Conservation (phyloP, 2,329 filamentous ascomycete species). For the Parastagonospora nodorum region DNA sequence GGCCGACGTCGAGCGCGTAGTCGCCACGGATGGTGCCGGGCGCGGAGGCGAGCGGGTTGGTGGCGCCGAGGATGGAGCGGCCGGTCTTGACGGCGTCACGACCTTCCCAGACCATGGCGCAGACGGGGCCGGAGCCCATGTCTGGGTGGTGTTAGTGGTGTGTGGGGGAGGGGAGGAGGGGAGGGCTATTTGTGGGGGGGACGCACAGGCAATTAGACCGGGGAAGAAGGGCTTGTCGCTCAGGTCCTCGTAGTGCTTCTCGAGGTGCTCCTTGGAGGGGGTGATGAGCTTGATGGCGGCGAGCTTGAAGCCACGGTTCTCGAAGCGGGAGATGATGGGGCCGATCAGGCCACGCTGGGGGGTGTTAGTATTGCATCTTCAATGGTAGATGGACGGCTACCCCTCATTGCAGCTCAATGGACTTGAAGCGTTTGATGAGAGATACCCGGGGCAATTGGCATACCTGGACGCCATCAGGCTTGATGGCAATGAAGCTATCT, state of each 20-base stretch:
- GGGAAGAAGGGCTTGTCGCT: constrained; percentile 95
- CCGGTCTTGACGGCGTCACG: constrained; percentile 99
- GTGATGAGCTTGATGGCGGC: constrained; percentile 94
- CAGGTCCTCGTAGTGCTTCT: constrained; percentile 96
- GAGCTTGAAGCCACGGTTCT: constrained; percentile 98
- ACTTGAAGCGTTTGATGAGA: neutral
- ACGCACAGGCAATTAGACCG: constrained; percentile 87
- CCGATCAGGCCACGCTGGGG: constrained; percentile 91
- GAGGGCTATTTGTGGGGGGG: constrained; percentile 3
- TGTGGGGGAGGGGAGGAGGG: neutral
- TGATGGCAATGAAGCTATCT: constrained; percentile 97
- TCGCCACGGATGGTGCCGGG: constrained; percentile 98
- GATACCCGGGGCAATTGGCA: constrained; percentile 26
- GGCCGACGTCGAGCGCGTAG: constrained; percentile 86
- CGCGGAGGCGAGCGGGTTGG: constrained; percentile 93
- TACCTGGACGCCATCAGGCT: constrained; percentile 99
- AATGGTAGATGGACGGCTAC: neutral
- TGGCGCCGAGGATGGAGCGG: constrained; percentile 94
- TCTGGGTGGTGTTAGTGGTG: constrained; percentile 58
- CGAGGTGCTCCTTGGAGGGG: constrained; percentile 91
- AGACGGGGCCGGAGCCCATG: constrained; percentile 96
- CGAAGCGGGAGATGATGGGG: constrained; percentile 97
- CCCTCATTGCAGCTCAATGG: too few relatives aligned
- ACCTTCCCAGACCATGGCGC: constrained; percentile 99
- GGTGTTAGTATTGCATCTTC: constrained; percentile 11